These are phyloP conservation scores for Albifimbria verrucaria DNA, from an alignment of 2,329 filamentous ascomycete species.

Conservation along the genomic window DNA sequence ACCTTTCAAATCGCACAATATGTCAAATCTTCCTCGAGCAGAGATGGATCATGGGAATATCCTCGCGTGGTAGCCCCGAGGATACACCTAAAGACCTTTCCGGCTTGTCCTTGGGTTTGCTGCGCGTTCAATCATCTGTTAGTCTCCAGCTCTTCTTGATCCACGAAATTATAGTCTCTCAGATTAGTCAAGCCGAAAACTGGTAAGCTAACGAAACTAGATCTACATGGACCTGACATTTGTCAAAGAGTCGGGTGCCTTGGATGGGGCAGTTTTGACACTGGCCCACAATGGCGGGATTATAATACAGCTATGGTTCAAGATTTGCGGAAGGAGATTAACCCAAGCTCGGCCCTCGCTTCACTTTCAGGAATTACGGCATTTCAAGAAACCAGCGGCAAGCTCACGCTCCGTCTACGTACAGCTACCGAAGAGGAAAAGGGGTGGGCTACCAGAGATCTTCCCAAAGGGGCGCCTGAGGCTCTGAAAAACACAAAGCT, in stretches of 20 bases:
- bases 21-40: not conserved
- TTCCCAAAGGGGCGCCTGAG: not conserved
- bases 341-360: not conserved
- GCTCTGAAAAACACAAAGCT: not conserved
- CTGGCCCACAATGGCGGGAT: not conserved
- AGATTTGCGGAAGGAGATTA: too few species aligned
- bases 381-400: not conserved
- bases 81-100: not conserved
- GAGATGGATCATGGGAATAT: not conserved
- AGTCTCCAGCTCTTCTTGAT: not conserved
- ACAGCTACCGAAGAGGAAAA: not conserved
- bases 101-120: not conserved
- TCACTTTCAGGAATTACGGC: not conserved
- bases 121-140: not conserved
- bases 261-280: not conserved
- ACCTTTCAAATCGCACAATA: not conserved
- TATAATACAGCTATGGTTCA: not conserved
- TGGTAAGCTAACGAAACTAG: not conserved
- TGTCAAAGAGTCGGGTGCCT: not conserved
- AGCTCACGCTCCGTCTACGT: not conserved
- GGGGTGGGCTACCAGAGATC: not conserved
- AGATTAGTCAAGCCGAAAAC: not conserved
- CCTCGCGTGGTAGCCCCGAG: not conserved
- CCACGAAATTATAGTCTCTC: not conserved
- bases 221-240: not conserved